Percentiles rank a stretch among this genome's conserved stretches.
Evolutionary conservation across 2,329 filamentous ascomycete genomes (phyloP).

Genomic region (Elsinoe arachidis): DNA sequence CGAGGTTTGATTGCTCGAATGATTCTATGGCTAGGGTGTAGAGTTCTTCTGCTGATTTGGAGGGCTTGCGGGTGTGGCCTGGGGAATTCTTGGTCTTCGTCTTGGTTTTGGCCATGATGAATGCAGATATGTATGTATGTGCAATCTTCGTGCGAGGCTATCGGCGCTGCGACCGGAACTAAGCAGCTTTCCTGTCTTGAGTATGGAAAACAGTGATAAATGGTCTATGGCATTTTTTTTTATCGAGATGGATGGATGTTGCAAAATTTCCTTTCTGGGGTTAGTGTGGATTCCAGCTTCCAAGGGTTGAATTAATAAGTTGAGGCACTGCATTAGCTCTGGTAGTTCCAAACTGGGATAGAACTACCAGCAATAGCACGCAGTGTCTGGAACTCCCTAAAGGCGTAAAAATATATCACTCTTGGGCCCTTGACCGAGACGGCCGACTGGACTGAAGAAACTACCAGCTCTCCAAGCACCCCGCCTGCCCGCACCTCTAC

Average conservation of each 20-base stretch:
- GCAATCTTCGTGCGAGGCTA: background rate
- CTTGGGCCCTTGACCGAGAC: too few relatives aligned
- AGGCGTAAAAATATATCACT: too few relatives aligned
- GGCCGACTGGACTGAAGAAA: too few relatives aligned
- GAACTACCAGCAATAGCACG: too few relatives aligned
- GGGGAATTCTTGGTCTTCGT: slow-evolving; percentile 34
- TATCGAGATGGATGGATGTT: background rate
- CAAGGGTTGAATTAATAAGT: too few relatives aligned
- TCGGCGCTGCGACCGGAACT: too few relatives aligned
- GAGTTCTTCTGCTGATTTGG: slow-evolving; percentile 46
- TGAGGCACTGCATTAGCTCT: too few relatives aligned
- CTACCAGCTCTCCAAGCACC: background rate
- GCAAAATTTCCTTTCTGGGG: slow-evolving; percentile 11
- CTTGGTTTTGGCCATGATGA: slow-evolving; percentile 45
- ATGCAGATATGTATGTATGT: background rate
- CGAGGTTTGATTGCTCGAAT: slow-evolving; percentile 50
- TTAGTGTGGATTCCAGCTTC: background rate
- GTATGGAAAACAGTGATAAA: background rate
- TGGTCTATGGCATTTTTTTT: background rate
- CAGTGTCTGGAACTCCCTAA: too few relatives aligned
- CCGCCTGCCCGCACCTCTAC: background rate
- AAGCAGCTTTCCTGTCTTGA: background rate
- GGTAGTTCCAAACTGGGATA: too few relatives aligned
- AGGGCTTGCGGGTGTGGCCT: slow-evolving; percentile 23
- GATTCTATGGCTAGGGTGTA: slow-evolving; percentile 49